phyloP scores from a whole-genome alignment of 2,329 filamentous ascomycete species.

The Ophiosphaerella herpotricha region DNA sequence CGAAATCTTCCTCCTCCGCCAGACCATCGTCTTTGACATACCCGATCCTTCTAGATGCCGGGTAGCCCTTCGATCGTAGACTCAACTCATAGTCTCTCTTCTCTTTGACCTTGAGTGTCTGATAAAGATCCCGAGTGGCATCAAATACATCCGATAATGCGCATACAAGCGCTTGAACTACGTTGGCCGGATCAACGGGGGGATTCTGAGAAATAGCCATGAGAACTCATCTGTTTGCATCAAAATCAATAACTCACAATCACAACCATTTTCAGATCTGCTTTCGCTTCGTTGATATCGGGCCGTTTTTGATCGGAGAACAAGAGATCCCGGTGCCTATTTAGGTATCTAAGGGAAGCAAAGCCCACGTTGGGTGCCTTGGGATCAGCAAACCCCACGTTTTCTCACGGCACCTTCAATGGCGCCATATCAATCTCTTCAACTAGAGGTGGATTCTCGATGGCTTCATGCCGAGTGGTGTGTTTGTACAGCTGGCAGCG shows the following conservation, averaged over 20 bases:
- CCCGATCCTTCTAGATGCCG: constrained; percentile 29
- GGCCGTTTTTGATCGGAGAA: constrained; percentile 17
- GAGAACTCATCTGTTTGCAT: background rate
- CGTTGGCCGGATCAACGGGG: constrained; percentile 29
- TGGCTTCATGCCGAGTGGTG: constrained; percentile 36
- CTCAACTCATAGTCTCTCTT: constrained; percentile 38
- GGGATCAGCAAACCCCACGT: constrained; percentile 24
- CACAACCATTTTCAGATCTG: constrained; percentile 25
- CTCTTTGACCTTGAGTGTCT: constrained; percentile 38
- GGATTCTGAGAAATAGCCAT: constrained; percentile 25
- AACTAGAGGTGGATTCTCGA: constrained; percentile 17
- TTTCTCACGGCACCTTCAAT: constrained; percentile 11
- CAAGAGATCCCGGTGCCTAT: constrained; percentile 13
- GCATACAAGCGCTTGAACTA: constrained; percentile 39
- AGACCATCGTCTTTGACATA: constrained; percentile 33
- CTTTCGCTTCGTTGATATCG: constrained; percentile 12
- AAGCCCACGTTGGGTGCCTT: constrained; percentile 17
- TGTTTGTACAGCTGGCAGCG: constrained; percentile 43
- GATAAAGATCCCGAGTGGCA: constrained; percentile 39
- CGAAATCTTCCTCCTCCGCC: constrained; percentile 33
- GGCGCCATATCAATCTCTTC: constrained; percentile 15
- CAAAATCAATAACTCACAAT: constrained; percentile 23
- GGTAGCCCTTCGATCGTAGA: constrained; percentile 36
- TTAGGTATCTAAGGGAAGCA: constrained; percentile 12
- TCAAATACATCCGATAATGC: constrained; percentile 42